Conservation (phyloP, 2,329 filamentous ascomycete species). For the Epichloe hybrida region DNA sequence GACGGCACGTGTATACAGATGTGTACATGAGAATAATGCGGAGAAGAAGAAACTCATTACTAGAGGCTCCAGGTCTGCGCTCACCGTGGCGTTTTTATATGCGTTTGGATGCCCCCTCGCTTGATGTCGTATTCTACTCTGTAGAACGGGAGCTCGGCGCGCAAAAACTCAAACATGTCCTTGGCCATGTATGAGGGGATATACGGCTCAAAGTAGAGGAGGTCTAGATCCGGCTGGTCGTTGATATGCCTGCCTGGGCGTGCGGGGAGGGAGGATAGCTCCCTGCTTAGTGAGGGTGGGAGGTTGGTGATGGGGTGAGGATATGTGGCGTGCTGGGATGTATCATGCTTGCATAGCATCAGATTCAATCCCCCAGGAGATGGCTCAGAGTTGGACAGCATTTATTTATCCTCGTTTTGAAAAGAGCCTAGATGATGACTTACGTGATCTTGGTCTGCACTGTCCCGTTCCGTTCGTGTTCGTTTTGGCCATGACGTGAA, state of each 20-base stretch:
- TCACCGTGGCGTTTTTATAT: conserved; percentile 41
- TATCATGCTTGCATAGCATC: neutral
- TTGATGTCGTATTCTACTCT: conserved; percentile 61
- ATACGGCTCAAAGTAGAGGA: conserved; percentile 65
- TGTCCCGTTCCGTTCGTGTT: neutral
- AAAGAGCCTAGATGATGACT: neutral
- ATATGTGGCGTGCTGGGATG: conserved; percentile 30
- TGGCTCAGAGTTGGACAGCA: neutral
- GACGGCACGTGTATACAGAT: neutral
- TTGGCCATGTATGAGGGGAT: conserved; percentile 42
- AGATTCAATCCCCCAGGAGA: neutral
- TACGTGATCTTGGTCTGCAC: conserved; percentile 1
- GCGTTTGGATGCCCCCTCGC: conserved; percentile 48
- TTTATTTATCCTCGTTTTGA: accelerated
- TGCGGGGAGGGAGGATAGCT: conserved; percentile 33
- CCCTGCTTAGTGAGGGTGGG: conserved; percentile 22
- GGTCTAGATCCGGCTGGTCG: conserved; percentile 56
- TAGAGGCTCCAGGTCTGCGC: neutral
- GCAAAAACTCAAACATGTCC: conserved; percentile 56
- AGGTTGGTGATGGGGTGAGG: conserved; percentile 36
- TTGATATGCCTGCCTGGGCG: conserved; percentile 42
- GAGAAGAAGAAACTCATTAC: too few species aligned
- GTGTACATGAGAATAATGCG: neutral
- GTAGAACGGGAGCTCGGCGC: conserved; percentile 61
- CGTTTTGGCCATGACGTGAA: conserved; percentile 30